These are phyloP conservation scores for Arachnomyces sp. DNA, from an alignment of 2,329 filamentous ascomycete species.

Conservation along the genomic window DNA sequence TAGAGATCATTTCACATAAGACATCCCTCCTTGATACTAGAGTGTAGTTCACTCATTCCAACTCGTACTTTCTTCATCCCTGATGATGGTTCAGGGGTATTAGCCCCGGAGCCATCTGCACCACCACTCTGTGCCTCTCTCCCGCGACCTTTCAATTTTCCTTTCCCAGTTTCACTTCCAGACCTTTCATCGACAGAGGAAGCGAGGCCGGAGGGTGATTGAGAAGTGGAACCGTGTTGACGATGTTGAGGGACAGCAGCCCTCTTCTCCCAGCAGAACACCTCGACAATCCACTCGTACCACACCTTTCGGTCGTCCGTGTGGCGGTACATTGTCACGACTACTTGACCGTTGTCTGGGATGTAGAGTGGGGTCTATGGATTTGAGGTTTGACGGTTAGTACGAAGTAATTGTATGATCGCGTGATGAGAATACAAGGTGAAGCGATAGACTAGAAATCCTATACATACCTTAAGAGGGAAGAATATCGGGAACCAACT, in stretches of 20 bases:
- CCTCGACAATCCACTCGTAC: constrained; percentile 97
- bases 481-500: constrained; percentile 99
- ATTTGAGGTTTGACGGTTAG: no score
- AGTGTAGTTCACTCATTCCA: constrained; percentile 41
- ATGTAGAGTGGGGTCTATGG: constrained; percentile 80
- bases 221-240: background rate
- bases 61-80: constrained; percentile 18
- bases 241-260: constrained; percentile 11
- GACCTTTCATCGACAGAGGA: constrained; percentile 1
- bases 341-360: constrained; percentile 74
- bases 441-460: background rate
- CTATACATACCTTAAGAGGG: constrained; percentile 68
- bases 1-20: constrained; percentile 39
- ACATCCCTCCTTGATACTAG: constrained; percentile 43
- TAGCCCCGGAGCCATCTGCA: background rate
- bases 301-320: constrained; percentile 94
- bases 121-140: background rate
- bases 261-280: constrained; percentile 48
- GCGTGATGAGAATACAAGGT: constrained; percentile 1
- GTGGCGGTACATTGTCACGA: constrained; percentile 91
- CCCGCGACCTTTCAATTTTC: constrained; percentile 13
- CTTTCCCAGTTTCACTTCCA: constrained; percentile 16
- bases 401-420: constrained; percentile 13
- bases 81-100: background rate
- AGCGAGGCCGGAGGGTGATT: background rate